Evolutionary conservation across 2,329 filamentous ascomycete genomes (phyloP).

Genomic region (Monosporascus sp.): DNA sequence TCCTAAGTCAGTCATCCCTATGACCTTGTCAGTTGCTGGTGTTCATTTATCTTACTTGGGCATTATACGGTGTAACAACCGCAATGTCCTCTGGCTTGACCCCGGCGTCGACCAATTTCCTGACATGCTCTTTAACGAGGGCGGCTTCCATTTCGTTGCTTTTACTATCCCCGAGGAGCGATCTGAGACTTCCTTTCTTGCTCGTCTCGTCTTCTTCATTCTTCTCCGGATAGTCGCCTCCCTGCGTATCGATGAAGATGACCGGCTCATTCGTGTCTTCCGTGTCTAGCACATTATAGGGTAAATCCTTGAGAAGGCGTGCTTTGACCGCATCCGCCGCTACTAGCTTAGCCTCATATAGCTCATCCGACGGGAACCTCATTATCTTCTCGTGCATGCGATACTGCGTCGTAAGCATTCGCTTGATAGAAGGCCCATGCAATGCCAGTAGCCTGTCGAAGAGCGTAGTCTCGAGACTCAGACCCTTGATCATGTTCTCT

Average conservation of each 20-base stretch:
- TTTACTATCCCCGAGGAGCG: slow-evolving; percentile 44
- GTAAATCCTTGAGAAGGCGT: slow-evolving; percentile 70
- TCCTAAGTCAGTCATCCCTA: slow-evolving; percentile 11
- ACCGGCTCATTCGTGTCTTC: slow-evolving; percentile 86
- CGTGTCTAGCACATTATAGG: slow-evolving; percentile 70
- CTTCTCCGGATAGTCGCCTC: slow-evolving; percentile 83
- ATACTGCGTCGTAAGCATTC: slow-evolving; percentile 95
- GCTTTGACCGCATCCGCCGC: slow-evolving; percentile 74
- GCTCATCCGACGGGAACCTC: slow-evolving; percentile 82
- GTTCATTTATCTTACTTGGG: slow-evolving; percentile 64
- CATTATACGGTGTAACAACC: slow-evolving; percentile 94
- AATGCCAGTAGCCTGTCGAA: slow-evolving; percentile 83
- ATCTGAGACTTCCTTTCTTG: slow-evolving; percentile 44
- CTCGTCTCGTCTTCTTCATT: slow-evolving; percentile 64
- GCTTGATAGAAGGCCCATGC: slow-evolving; percentile 79
- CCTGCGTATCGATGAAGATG: slow-evolving; percentile 94
- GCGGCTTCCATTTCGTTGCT: slow-evolving; percentile 81
- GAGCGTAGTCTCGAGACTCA: slow-evolving; percentile 78
- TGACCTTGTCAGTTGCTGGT: slow-evolving; percentile 88
- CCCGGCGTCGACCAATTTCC: slow-evolving; percentile 69
- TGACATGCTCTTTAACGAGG: slow-evolving; percentile 74
- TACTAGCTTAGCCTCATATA: slow-evolving; percentile 78
- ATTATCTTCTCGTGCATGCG: slow-evolving; percentile 97
- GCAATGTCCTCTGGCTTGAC: slow-evolving; percentile 81
- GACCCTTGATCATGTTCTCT: slow-evolving; percentile 38